Evolutionary conservation across 345 rosid species (phyloP).

Genomic region (Euphorbia pulcherrima): DNA sequence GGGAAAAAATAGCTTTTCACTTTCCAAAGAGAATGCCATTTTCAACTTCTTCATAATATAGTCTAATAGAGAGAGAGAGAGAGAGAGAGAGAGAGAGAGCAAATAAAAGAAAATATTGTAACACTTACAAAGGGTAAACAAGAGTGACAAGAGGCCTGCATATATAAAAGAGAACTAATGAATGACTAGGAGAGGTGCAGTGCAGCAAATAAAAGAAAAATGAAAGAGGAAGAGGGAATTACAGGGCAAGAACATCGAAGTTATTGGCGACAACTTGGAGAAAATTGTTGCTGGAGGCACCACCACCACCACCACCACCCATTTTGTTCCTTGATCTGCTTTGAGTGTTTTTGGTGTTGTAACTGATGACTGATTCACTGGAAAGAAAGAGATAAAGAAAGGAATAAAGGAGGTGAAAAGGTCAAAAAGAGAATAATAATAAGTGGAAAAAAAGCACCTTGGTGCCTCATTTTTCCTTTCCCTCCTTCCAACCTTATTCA

Average conservation of each 20-base stretch:
- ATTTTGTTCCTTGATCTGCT: no score
- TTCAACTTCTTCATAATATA: no score
- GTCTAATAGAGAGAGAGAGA: no score
- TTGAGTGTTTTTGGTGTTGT: no score
- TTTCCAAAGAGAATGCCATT: no score
- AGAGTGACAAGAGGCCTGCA: slow-evolving; percentile 34
- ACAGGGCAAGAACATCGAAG: slow-evolving; percentile 33
- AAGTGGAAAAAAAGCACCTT: slow-evolving; percentile 25
- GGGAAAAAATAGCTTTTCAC: no score
- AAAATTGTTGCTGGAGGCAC: slow-evolving; percentile 21
- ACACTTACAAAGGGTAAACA: slow-evolving; percentile 31
- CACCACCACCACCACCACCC: no score
- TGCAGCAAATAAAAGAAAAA: not conserved
- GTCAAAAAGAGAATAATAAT: not conserved
- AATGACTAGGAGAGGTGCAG: not conserved
- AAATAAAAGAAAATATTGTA: no score
- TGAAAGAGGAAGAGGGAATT: not conserved
- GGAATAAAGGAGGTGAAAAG: not conserved
- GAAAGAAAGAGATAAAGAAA: no score
- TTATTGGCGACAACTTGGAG: slow-evolving; percentile 29
- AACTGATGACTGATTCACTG: not conserved
- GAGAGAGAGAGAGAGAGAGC: no score
- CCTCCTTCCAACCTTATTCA: slow-evolving; percentile 11
- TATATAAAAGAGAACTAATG: not conserved
- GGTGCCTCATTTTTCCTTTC: not conserved